These are phyloP conservation scores for Cinchona pubescens DNA, from an alignment of 257 asterid genomes.

Conservation along the genomic window DNA sequence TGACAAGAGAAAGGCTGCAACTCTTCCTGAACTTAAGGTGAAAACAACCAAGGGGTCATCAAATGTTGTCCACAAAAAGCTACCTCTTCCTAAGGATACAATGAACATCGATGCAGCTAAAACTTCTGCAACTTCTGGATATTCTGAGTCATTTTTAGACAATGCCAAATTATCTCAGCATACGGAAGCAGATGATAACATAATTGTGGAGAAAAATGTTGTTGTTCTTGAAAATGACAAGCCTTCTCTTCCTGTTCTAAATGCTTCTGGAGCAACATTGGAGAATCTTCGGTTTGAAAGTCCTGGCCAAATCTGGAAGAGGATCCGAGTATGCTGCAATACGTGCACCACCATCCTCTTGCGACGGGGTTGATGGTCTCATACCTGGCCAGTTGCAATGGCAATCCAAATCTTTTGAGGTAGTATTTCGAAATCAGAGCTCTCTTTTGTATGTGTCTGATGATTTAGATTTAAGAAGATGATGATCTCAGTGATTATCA, in stretches of 20 bases:
- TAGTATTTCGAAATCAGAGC: slow-evolving; percentile 20
- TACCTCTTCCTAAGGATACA: slow-evolving; percentile 31
- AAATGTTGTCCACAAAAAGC: slow-evolving; percentile 28
- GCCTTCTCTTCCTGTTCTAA: slow-evolving; percentile 41
- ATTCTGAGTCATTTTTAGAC: slow-evolving; percentile 35
- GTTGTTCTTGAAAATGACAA: slow-evolving; percentile 73
- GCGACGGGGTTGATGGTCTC: slow-evolving; percentile 37
- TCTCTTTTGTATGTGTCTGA: slow-evolving; percentile 1
- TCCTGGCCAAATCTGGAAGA: slow-evolving; percentile 27
- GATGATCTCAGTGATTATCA: neutral
- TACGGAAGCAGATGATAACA: slow-evolving; percentile 57
- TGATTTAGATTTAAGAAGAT: neutral
- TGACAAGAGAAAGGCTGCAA: slow-evolving; percentile 72
- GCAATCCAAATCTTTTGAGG: slow-evolving; percentile 47
- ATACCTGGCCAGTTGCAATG: slow-evolving; percentile 30
- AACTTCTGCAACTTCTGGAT: slow-evolving; percentile 28
- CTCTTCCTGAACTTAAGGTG: slow-evolving; percentile 82
- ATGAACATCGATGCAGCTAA: slow-evolving; percentile 27
- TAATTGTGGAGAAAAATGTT: slow-evolving; percentile 76
- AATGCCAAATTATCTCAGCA: slow-evolving; percentile 29
- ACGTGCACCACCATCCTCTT: slow-evolving; percentile 41
- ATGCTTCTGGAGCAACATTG: slow-evolving; percentile 36
- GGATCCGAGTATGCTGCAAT: slow-evolving; percentile 33
- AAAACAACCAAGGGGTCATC: slow-evolving; percentile 46
- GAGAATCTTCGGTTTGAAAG: slow-evolving; percentile 24